A percentile compares a stretch with the other conserved stretches of the same genome.
Evolutionary conservation across 2,329 filamentous ascomycete genomes (phyloP).

Genomic region (Ceratocystis huliohia): DNA sequence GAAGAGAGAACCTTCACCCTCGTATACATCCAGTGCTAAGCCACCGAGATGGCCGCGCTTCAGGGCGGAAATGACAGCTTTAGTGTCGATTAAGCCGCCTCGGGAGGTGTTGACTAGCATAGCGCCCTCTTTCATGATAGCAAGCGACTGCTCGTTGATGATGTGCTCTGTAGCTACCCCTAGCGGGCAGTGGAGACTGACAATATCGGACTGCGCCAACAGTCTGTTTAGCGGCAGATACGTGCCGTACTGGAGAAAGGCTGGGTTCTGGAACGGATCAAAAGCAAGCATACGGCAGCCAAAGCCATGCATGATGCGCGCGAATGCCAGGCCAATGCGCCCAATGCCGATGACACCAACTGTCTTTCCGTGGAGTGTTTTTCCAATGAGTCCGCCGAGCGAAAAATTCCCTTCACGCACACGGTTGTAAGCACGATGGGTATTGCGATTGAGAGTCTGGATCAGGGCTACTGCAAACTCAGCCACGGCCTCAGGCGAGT

Average conservation of each 20-base stretch:
- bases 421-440: slow-evolving; percentile 54
- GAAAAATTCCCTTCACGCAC: slow-evolving; percentile 57
- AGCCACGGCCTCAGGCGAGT: slow-evolving; percentile 56
- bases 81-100: slow-evolving; percentile 50
- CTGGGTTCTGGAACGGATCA: slow-evolving; percentile 42
- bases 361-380: slow-evolving; percentile 50
- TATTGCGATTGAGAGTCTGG: slow-evolving; percentile 55
- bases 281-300: slow-evolving; percentile 50
- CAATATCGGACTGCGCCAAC: slow-evolving; percentile 44
- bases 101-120: slow-evolving; percentile 57
- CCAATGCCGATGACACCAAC: slow-evolving; percentile 55
- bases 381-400: slow-evolving; percentile 50
- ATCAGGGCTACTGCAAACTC: slow-evolving; percentile 57
- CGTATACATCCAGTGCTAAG: slow-evolving; percentile 56
- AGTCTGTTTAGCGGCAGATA: slow-evolving; percentile 44
- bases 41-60: slow-evolving; percentile 49
- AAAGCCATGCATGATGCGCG: slow-evolving; percentile 51
- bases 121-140: slow-evolving; percentile 44
- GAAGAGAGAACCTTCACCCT: slow-evolving; percentile 50
- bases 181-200: slow-evolving; percentile 55
- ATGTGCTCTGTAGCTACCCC: slow-evolving; percentile 47
- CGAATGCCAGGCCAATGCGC: slow-evolving; percentile 50
- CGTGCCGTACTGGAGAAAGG: slow-evolving; percentile 38
- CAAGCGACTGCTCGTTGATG: slow-evolving; percentile 42
- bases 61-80: slow-evolving; percentile 46